A percentile compares a stretch with the other conserved stretches of the same genome.
These are phyloP conservation scores for Pseudogymnoascus destructans DNA, from an alignment of 2,329 filamentous ascomycete species.

Conservation along the genomic window DNA sequence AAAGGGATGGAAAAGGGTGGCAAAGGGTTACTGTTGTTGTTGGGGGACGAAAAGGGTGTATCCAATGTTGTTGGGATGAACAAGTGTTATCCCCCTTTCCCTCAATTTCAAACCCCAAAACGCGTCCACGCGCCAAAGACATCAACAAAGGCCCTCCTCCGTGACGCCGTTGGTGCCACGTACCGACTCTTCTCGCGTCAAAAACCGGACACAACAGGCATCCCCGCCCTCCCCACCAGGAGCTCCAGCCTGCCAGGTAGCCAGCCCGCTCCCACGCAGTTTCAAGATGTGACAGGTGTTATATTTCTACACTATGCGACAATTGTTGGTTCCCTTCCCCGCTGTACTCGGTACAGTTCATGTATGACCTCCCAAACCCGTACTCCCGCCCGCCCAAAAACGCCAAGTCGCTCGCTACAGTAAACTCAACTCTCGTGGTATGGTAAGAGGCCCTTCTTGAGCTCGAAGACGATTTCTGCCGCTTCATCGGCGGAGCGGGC, in stretches of 20 bases:
- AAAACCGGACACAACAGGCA: neutral
- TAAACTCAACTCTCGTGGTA: constrained; percentile 29
- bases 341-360: neutral
- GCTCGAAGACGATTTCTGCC: constrained; percentile 63
- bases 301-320: constrained; percentile 6
- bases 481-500: constrained; percentile 60
- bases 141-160: neutral
- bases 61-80: constrained; percentile 7
- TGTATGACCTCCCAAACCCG: neutral
- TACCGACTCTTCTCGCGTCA: constrained; percentile 5
- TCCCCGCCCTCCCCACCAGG: neutral
- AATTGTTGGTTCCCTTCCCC: neutral
- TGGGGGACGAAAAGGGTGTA: neutral
- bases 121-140: neutral
- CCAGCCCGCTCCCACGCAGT: neutral
- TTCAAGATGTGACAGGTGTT: constrained; percentile 3
- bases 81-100: constrained; percentile 6
- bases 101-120: neutral
- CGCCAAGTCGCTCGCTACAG: constrained; percentile 5
- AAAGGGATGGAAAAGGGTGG: constrained; percentile 28
- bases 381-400: neutral
- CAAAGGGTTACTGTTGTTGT: constrained; percentile 26
- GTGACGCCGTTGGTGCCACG: neutral
- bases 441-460: constrained; percentile 62
- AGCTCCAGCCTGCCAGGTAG: neutral